Conservation (phyloP, 345 rosid species). For the Eucalyptus cloeziana region DNA sequence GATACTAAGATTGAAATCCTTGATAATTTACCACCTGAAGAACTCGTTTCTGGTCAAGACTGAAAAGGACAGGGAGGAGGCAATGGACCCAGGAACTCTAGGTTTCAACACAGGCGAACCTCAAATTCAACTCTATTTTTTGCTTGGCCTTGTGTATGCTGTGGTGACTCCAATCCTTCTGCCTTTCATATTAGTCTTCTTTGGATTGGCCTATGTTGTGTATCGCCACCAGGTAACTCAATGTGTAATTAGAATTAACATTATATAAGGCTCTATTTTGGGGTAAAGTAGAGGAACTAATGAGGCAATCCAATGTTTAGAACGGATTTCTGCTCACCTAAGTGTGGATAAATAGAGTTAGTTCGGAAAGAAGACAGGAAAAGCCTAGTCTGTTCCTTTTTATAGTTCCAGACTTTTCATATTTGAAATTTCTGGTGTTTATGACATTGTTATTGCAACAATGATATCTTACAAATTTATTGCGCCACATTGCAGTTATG, state of each 20-base stretch:
- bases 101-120: slow-evolving; percentile 94
- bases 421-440: background rate
- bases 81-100: slow-evolving; percentile 94
- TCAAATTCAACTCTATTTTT: slow-evolving; percentile 88
- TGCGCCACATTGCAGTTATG: background rate
- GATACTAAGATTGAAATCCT: slow-evolving; percentile 69
- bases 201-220: slow-evolving; percentile 68
- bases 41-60: slow-evolving; percentile 82
- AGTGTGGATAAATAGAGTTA: background rate
- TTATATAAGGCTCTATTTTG: background rate
- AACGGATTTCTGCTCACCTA: background rate
- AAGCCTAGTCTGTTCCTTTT: background rate
- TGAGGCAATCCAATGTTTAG: background rate
- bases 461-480: background rate
- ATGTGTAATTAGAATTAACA: background rate
- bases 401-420: background rate
- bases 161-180: slow-evolving; percentile 84
- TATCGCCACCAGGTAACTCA: slow-evolving; percentile 81
- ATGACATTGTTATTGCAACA: background rate
- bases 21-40: slow-evolving; percentile 74
- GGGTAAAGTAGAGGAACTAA: background rate
- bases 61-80: slow-evolving; percentile 87
- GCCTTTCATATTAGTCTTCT: slow-evolving; percentile 81
- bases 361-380: background rate
- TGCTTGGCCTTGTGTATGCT: slow-evolving; percentile 87